These are phyloP conservation scores for Puccinia coronata DNA, from an alignment of 1,284 basidiomycete genomes.

Conservation along the genomic window DNA sequence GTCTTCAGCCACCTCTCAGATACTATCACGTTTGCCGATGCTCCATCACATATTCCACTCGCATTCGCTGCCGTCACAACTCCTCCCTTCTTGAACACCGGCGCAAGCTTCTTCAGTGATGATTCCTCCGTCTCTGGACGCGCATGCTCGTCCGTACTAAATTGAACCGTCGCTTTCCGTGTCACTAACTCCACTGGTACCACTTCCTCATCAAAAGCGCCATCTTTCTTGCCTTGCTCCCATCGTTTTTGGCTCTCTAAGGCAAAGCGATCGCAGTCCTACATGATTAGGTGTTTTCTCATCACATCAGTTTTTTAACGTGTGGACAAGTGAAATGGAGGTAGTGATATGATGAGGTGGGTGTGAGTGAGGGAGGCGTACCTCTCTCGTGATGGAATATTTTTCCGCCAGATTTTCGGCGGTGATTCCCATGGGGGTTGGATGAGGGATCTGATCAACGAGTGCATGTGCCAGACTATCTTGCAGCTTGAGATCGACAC, in stretches of 20 bases:
- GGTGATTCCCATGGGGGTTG: conserved; percentile 63
- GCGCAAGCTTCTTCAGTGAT: conserved; percentile 80
- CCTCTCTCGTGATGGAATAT: conserved; percentile 76
- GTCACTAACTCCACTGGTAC: conserved; percentile 57
- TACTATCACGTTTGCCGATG: conserved; percentile 91
- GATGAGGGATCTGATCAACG: conserved; percentile 63
- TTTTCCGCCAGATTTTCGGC: conserved; percentile 85
- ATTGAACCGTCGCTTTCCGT: conserved; percentile 54
- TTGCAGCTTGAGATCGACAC: conserved; percentile 64
- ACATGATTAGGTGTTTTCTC: not conserved
- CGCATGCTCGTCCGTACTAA: conserved; percentile 63
- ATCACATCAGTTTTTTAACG: not conserved
- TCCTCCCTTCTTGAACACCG: conserved; percentile 84
- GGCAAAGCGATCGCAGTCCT: conserved; percentile 68
- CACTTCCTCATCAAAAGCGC: conserved; percentile 61
- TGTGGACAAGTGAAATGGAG: not conserved
- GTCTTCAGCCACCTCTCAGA: conserved; percentile 63
- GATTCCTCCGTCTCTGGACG: conserved; percentile 82
- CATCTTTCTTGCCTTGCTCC: conserved; percentile 60
- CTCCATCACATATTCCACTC: conserved; percentile 92
- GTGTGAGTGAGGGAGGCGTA: not conserved
- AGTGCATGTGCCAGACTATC: conserved; percentile 64
- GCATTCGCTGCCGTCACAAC: conserved; percentile 94
- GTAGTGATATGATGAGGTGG: not conserved
- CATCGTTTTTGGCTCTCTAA: conserved; percentile 59